Evolutionary conservation across 2,329 filamentous ascomycete species (phyloP).

Genomic region (Epichloe hybrida): DNA sequence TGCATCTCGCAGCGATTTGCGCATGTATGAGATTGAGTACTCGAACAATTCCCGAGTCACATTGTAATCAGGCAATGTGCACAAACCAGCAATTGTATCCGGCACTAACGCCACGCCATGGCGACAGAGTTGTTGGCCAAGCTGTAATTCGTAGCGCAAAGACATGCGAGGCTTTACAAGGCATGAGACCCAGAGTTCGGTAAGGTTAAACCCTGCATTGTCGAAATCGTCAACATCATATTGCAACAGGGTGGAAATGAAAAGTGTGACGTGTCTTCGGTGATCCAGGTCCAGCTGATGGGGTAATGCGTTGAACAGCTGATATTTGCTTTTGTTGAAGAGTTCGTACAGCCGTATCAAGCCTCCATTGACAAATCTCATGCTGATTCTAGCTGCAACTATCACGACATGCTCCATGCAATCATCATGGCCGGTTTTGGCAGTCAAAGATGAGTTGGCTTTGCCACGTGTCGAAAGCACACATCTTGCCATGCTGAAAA

Average conservation of each 20-base stretch:
- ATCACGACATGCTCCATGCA: constrained; percentile 32
- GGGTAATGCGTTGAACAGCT: constrained; percentile 32
- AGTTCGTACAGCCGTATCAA: constrained; percentile 30
- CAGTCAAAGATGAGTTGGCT: constrained; percentile 6
- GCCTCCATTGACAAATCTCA: constrained; percentile 30
- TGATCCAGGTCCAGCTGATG: constrained; percentile 26
- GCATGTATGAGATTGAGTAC: constrained; percentile 35
- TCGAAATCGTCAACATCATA: constrained; percentile 32
- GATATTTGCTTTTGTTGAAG: constrained; percentile 34
- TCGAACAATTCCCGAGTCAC: constrained; percentile 36
- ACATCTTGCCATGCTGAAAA: constrained; percentile 34
- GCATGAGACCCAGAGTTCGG: constrained; percentile 39
- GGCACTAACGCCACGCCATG: constrained; percentile 31
- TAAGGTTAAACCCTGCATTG: constrained; percentile 29
- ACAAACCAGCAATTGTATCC: constrained; percentile 22
- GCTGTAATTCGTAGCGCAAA: constrained; percentile 33
- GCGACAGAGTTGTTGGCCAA: constrained; percentile 32
- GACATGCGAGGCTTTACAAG: constrained; percentile 35
- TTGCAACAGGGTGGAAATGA: constrained; percentile 36
- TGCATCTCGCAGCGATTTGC: constrained; percentile 29
- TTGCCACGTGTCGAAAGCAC: constrained; percentile 16
- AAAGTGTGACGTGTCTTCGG: constrained; percentile 35
- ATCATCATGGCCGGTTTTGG: constrained; percentile 11
- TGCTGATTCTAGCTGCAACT: constrained; percentile 32
- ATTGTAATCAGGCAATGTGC: constrained; percentile 31